Percentiles rank a stretch among this genome's conserved stretches.
phyloP scores from a whole-genome alignment of 2,329 filamentous ascomycete species.

The Amauroascus verrucosus region DNA sequence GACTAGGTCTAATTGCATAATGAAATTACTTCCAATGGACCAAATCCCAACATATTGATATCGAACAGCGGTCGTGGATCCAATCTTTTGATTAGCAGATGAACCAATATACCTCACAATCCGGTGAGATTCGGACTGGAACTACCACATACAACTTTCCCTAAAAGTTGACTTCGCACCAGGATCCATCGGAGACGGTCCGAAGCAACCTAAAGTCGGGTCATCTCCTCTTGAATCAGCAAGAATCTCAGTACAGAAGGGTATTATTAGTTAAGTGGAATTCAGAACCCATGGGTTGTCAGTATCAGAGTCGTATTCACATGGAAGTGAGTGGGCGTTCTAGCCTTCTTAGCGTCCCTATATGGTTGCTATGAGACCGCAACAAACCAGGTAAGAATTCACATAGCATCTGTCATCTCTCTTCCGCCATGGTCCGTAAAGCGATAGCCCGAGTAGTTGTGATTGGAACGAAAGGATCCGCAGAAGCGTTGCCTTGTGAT shows the following conservation, averaged over 20 bases:
- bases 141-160: not conserved
- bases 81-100: too few species aligned
- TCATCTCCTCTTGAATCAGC: not conserved
- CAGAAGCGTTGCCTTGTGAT: not conserved
- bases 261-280: not conserved
- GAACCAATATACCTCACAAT: too few species aligned
- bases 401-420: not conserved
- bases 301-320: too few species aligned
- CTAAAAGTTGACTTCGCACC: not conserved
- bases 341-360: not conserved
- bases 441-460: not conserved
- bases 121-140: too few species aligned
- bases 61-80: too few species aligned
- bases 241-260: too few species aligned
- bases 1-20: not conserved
- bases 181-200: conserved; percentile 2
- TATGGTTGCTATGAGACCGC: too few species aligned
- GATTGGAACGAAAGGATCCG: not conserved
- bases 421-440: not conserved
- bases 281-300: too few species aligned
- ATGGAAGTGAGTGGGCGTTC: not conserved
- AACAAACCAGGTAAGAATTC: too few species aligned
- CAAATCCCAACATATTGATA: too few species aligned
- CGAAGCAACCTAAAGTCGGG: not conserved
- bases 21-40: too few species aligned